These are phyloP conservation scores for Quercus engelmannii DNA, from an alignment of 306 rosid genomes.

Conservation along the genomic window DNA sequence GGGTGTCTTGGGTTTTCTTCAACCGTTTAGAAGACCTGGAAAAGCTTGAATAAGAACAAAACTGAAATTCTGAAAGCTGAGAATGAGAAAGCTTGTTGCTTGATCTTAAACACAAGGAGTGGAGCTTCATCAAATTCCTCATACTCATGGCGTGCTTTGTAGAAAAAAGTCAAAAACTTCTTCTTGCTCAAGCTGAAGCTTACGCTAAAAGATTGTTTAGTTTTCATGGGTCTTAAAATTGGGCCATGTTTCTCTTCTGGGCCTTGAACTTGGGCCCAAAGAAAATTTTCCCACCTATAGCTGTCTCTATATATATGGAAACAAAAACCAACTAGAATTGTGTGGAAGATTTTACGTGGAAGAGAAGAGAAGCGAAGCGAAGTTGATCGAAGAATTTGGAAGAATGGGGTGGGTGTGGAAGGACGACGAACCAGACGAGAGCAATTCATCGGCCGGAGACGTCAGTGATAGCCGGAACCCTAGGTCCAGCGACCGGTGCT, in stretches of 20 bases:
- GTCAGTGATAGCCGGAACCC: background rate
- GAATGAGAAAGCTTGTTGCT: slow-evolving; percentile 4
- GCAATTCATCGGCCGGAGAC: slow-evolving; percentile 6
- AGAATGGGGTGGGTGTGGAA: slow-evolving; percentile 86
- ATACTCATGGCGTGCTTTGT: slow-evolving; percentile 21
- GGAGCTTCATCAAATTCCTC: slow-evolving; percentile 26
- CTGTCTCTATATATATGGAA: background rate
- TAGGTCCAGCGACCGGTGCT: slow-evolving; percentile 33
- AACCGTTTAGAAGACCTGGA: background rate
- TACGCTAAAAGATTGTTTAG: no score
- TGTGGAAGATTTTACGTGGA: no score
- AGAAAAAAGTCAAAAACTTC: background rate
- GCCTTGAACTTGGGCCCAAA: background rate
- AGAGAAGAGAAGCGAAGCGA: no score
- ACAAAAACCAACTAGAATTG: no score
- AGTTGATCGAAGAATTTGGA: background rate
- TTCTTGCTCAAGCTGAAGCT: no score
- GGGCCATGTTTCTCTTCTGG: background rate
- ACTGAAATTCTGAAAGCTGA: slow-evolving; percentile 13
- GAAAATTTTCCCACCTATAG: background rate
- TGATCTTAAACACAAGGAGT: slow-evolving; percentile 2
- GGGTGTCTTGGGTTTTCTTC: slow-evolving; percentile 7
- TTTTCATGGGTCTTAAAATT: no score
- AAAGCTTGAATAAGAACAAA: slow-evolving; percentile 21
- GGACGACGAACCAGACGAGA: slow-evolving; percentile 31